Evolutionary conservation across 805 yeast species (phyloP).

Genomic region (Saccharomyces cerevisiae): DNA sequence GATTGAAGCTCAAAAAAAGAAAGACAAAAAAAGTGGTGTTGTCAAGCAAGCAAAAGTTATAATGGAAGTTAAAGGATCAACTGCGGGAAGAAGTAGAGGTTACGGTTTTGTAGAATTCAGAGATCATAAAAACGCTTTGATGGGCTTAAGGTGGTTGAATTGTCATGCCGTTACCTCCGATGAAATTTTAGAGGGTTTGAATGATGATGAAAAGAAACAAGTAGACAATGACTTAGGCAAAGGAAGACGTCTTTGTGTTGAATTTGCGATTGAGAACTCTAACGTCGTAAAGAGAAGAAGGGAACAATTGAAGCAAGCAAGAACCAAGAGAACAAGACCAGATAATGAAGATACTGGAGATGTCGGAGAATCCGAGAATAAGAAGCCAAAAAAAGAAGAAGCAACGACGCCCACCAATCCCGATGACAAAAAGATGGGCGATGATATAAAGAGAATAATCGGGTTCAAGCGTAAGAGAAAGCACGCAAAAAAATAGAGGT

Average conservation of each 20-base stretch:
- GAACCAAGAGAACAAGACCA: slow-evolving; percentile 28
- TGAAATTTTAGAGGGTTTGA: slow-evolving; percentile 65
- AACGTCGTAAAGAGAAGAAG: slow-evolving; percentile 85
- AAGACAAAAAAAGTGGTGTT: slow-evolving; percentile 74
- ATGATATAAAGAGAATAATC: slow-evolving; percentile 53
- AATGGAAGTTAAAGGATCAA: slow-evolving; percentile 82
- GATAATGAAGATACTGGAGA: slow-evolving; percentile 19
- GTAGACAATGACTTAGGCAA: slow-evolving; percentile 47
- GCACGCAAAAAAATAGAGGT: slow-evolving; percentile 35
- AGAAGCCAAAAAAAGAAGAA: slow-evolving; percentile 23
- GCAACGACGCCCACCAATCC: slow-evolving; percentile 14
- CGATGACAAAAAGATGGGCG: slow-evolving; percentile 30
- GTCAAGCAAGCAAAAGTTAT: slow-evolving; percentile 90
- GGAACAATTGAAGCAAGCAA: slow-evolving; percentile 48
- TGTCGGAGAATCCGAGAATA: slow-evolving; percentile 11
- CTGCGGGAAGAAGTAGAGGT: slow-evolving; percentile 87
- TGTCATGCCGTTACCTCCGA: slow-evolving; percentile 73
- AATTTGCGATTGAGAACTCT: slow-evolving; percentile 93
- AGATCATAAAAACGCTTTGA: slow-evolving; percentile 85
- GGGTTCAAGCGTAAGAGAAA: slow-evolving; percentile 61
- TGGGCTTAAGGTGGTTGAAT: slow-evolving; percentile 95
- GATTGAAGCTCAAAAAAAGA: slow-evolving; percentile 36
- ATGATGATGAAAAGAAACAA: slow-evolving; percentile 55
- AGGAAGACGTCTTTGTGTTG: slow-evolving; percentile 77
- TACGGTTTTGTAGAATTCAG: slow-evolving; percentile 91